Percentiles rank a stretch among this genome's conserved stretches.
These are phyloP conservation scores for Takashimella tepidaria DNA, from an alignment of 1,284 basidiomycete species.

Conservation along the genomic window DNA sequence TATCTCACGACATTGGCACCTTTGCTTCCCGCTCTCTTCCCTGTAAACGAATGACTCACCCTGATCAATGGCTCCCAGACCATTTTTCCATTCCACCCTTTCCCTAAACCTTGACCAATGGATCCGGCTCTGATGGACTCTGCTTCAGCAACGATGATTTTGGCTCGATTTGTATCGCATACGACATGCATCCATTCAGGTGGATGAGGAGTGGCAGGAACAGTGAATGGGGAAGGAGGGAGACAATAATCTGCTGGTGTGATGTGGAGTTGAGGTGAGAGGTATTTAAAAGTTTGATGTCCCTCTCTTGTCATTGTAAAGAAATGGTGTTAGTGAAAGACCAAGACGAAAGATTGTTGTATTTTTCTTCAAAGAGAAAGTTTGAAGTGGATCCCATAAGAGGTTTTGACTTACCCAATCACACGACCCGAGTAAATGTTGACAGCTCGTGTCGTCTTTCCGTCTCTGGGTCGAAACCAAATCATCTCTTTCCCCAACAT, in stretches of 20 bases:
- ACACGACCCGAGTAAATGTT: slow-evolving; percentile 71
- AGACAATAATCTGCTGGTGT: slow-evolving; percentile 61
- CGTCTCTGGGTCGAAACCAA: slow-evolving; percentile 61
- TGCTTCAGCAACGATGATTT: slow-evolving; percentile 62
- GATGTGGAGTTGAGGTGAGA: slow-evolving; percentile 66
- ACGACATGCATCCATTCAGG: slow-evolving; percentile 69
- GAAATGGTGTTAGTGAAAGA: background rate
- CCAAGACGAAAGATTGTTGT: too few species aligned
- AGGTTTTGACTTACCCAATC: slow-evolving; percentile 55
- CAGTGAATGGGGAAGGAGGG: slow-evolving; percentile 48
- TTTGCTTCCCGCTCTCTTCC: background rate
- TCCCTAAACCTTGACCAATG: slow-evolving; percentile 5
- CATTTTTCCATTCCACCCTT: slow-evolving; percentile 59
- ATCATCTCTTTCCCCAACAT: slow-evolving; percentile 72
- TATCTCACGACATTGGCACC: too few species aligned
- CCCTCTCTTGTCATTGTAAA: slow-evolving; percentile 29
- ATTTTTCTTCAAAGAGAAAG: background rate
- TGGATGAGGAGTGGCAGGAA: slow-evolving; percentile 53
- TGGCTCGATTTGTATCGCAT: slow-evolving; percentile 70
- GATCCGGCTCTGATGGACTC: slow-evolving; percentile 44
- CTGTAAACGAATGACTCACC: slow-evolving; percentile 1
- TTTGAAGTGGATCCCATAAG: too few species aligned
- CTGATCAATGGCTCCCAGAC: slow-evolving; percentile 73
- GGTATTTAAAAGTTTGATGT: slow-evolving; percentile 68
- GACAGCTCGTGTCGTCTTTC: slow-evolving; percentile 65